Percentiles rank a stretch among this genome's conserved stretches.
phyloP scores from a whole-genome alignment of 768 basidiomycete species.

The Pluteus cervinus region DNA sequence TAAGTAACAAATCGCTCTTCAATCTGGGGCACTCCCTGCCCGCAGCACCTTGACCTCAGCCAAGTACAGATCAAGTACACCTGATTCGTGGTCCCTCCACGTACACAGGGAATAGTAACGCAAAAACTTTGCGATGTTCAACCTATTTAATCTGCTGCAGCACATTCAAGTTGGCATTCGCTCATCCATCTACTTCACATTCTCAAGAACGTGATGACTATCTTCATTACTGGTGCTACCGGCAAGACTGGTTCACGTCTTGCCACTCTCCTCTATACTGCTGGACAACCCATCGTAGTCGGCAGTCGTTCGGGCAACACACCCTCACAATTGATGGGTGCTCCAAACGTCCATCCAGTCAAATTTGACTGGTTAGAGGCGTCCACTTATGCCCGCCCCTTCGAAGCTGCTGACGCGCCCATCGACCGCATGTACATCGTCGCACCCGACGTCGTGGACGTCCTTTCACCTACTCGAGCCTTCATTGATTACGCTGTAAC shows the following conservation, averaged over 20 bases:
- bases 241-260: conserved; percentile 24
- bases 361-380: conserved; percentile 28
- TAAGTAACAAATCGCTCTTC: no score
- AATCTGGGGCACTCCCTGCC: no score
- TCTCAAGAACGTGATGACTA: conserved; percentile 19
- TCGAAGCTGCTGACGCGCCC: conserved; percentile 13
- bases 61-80: no score
- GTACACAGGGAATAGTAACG: no score
- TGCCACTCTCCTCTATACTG: conserved; percentile 18
- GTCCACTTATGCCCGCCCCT: conserved; percentile 22
- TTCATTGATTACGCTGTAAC: conserved; percentile 24
- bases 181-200: no score
- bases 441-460: conserved; percentile 11
- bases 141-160: no score
- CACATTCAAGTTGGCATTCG: no score
- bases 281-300: conserved; percentile 19
- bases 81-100: no score
- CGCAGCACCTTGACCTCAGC: no score
- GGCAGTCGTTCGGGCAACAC: conserved; percentile 21
- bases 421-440: conserved; percentile 19
- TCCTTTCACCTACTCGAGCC: conserved; percentile 13
- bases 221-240: conserved; percentile 28
- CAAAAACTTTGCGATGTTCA: no score
- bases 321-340: conserved; percentile 20
- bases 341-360: no score